Percentiles rank a stretch among this genome's conserved stretches.
phyloP scores from a whole-genome alignment of 495 filamentous ascomycete genomes.

The Trichocladium antarcticum region DNA sequence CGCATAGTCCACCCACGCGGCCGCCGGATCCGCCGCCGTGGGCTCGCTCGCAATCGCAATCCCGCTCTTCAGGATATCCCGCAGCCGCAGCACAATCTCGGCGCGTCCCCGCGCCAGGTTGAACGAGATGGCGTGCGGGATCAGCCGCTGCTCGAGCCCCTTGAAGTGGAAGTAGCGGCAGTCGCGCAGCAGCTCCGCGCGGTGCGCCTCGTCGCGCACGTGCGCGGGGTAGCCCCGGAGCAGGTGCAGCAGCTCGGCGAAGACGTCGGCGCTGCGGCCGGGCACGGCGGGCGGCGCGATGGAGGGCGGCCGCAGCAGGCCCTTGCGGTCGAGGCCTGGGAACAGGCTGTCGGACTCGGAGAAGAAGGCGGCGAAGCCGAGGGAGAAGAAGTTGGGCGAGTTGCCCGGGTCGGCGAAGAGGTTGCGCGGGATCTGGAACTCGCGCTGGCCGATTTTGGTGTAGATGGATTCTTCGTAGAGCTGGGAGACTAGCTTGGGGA shows the following conservation, averaged over 20 bases:
- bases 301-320: conserved; percentile 79
- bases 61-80: conserved; percentile 78
- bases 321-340: conserved; percentile 67
- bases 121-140: conserved; percentile 64
- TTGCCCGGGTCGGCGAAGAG: conserved; percentile 72
- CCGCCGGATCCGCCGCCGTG: conserved; percentile 24
- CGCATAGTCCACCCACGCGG: conserved; percentile 63
- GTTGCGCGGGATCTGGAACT: conserved; percentile 85
- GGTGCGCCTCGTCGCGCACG: conserved; percentile 68
- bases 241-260: conserved; percentile 72
- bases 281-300: conserved; percentile 75
- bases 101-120: conserved; percentile 54
- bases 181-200: conserved; percentile 68
- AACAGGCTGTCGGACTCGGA: conserved; percentile 68
- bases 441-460: conserved; percentile 71
- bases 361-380: conserved; percentile 88
- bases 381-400: conserved; percentile 87
- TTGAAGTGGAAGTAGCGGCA: conserved; percentile 90
- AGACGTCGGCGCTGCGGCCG: conserved; percentile 65
- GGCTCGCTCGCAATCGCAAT: conserved; percentile 51
- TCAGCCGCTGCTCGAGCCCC: conserved; percentile 78
- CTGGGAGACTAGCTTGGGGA: conserved; percentile 82
- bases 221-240: conserved; percentile 77
- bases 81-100: conserved; percentile 73
- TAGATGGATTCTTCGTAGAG: conserved; percentile 91